Conservation (phyloP, 345 rosid genomes). For the Salix udensis region DNA sequence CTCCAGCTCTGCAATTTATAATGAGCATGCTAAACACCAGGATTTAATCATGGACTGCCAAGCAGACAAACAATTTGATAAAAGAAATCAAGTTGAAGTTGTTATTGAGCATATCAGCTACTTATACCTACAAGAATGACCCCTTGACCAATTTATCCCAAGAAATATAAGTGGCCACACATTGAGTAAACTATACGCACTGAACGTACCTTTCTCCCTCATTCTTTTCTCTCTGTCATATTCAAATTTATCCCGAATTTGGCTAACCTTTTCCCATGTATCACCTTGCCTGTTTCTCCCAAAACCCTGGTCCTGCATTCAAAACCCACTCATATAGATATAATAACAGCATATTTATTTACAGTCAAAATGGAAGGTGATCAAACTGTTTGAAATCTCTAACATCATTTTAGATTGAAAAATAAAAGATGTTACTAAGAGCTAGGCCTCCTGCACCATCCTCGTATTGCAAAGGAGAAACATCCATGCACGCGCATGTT, state of each 20-base stretch:
- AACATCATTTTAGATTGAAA: not conserved
- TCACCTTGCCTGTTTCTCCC: constrained; percentile 51
- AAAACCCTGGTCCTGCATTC: constrained; percentile 50
- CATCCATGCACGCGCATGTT: not conserved
- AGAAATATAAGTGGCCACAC: not conserved
- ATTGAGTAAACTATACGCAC: not conserved
- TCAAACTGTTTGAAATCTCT: not conserved
- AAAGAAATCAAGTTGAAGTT: not conserved
- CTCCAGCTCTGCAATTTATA: not conserved
- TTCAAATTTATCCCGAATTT: constrained; percentile 72
- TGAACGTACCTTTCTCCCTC: constrained; percentile 66
- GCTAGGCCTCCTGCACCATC: not conserved
- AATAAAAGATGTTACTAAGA: not conserved
- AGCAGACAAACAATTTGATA: not conserved
- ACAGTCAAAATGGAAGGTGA: not conserved
- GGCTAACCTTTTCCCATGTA: constrained; percentile 56
- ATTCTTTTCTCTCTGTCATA: constrained; percentile 76
- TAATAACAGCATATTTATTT: not conserved
- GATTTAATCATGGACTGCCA: constrained; percentile 1
- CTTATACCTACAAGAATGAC: not conserved
- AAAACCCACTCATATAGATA: not conserved
- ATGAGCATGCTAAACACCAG: not conserved
- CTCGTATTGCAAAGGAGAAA: not conserved
- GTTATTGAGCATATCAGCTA: not conserved
- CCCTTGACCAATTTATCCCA: not conserved